Base-by-base conservation (phyloP, 1,284 basidiomycete species). In the Termitomyces sp. region DNA sequence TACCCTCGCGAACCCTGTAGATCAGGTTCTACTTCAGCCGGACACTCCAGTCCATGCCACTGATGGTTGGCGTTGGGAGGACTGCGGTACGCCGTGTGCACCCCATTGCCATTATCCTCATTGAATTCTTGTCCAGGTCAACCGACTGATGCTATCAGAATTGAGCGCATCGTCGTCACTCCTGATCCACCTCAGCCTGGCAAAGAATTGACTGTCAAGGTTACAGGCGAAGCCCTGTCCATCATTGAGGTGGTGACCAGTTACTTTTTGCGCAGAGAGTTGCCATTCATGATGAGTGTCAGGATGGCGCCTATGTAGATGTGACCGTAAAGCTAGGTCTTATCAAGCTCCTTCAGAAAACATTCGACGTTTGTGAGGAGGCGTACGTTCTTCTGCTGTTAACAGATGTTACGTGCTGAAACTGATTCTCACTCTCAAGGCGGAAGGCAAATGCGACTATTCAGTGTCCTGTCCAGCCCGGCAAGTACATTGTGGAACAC, bases 251-350 rank as follows among this genome's bases (percentile, higher is more conserved):
- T 93, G 28, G 34, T 38, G 24, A n/a, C 47, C 24, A 5, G n/a
- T 28, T 38, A 28, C 17, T 38, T 28, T n/a, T 48, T 38, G n/a
- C 7, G 15, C 6, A 38, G 15, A 15, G 21, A 12, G 21, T 38
- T 13, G 38, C 13, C 34, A 38, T 49, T 38, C 34, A 49, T 38
- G 34, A 49, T 28, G 24, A 1, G n/a, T 38, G 46, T 2, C 58
- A 96, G 93, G 87, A 94, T 8, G 94, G 94, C n/a, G 90, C 94
- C 31, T 90, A 83, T 64, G 94, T 88, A 9, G 84, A 94, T 61
- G 92, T 97, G 2, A 73, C 74, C 1, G 94, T 97, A 58, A 97
- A 96, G 71, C 78, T 97, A 39, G 94, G 94, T 30, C 73, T 90
- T 15, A 84, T 97, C 69, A 94, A 92, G 75, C 68, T 97, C 9